Evolutionary conservation across 2,329 filamentous ascomycete genomes (phyloP), one percentile per base, ranked within the genome.

Genomic region (Septoria petroselini): DNA sequence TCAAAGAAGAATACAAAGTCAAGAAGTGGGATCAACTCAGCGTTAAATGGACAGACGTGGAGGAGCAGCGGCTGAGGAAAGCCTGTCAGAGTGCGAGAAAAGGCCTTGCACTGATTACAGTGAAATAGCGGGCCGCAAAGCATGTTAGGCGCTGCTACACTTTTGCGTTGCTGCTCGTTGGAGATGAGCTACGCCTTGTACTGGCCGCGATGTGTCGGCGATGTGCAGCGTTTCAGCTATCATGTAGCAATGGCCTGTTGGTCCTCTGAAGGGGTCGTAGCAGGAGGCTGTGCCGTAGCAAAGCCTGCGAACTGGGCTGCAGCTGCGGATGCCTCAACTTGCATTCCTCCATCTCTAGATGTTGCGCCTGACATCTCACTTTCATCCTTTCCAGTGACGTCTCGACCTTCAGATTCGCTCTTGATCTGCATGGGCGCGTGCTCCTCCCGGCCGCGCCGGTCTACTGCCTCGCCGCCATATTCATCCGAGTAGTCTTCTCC

Each of bases 1-100:
- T 78, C 62, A 76, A 76, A 47, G 71, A 75, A 45, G 81, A 84
- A 60, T 83, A 77, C 60, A 70, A 73, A 48, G 73, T 75, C 15
- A 79, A 78, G 66, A 83, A 82, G 18, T 84, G 81, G 81, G 77
- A 84, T 63, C 71, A 83, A 52, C 61, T 84, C 55, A 79, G 70
- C 42, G 78, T 84, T 30, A 76, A 81, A 60, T 85, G 82, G 82
- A 83, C 81, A 15, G 81, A 84, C 67, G 71, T 70, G 2, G 82
- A 85, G 62, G 78, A 82, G 57, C 80, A 83, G 65, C 76, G 74
- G 35, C 63, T 85, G 45, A 76, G 76, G 56, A 69, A 65, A 50
- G 81, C 81, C 1, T 79, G 76, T 59, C 73, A 77, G 59, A 71
- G 68, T 48, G 81, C 81, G 2, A 75, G 81, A 47, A 72, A 75